Evolutionary conservation across 192 early-diverging fungal species (phyloP), one percentile per base, ranked within the genome.

Genomic region (Coemansia erecta): DNA sequence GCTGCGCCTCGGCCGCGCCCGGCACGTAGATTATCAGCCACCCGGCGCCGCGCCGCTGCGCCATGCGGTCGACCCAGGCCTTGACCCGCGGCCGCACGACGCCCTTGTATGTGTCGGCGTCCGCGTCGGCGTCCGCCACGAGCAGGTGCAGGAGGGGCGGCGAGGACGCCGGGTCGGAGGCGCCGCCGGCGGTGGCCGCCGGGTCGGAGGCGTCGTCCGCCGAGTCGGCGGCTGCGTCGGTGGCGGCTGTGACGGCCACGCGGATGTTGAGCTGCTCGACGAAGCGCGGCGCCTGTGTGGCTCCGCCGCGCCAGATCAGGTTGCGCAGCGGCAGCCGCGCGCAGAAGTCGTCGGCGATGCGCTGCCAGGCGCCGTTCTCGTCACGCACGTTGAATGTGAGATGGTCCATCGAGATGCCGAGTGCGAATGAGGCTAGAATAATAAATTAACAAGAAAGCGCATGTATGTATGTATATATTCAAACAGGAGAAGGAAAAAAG

Each of bases 21-120:
- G 87, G 81, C 12, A 92, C 80, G 64, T 89, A 88, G 33, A 93
- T 82, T 53, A 98, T 87, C 28, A 94, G 69, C 92, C 95, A 95
- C 64, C 92, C 92, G 65, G 95, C 92, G 66, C 69, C 64, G 39
- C 58, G 57, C 10, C 61, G 58, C 33, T 60, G 62, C 23, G 58
- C 41, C 14, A 60, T 71, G 21, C 31, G 43, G n/a, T 40, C 48
- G 7, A 61, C 55, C 78, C 78, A 81, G 31, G 41, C 48, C 44
- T 81, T 71, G 40, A 60, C 60, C 4, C 68, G 81, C 18, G 75
- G 63, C 44, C 61, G 66, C 19, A 76, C 55, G 10, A 63, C 67
- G 0, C 73, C 31, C 57, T 81, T 81, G 64, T 72, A 70, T 18
- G 64, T 70, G 39, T 81, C 72, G 21, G 55, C 53, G 12, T 81